Conservation (phyloP, 2,329 filamentous ascomycete genomes). For the Sphaerulina vaccinii region DNA sequence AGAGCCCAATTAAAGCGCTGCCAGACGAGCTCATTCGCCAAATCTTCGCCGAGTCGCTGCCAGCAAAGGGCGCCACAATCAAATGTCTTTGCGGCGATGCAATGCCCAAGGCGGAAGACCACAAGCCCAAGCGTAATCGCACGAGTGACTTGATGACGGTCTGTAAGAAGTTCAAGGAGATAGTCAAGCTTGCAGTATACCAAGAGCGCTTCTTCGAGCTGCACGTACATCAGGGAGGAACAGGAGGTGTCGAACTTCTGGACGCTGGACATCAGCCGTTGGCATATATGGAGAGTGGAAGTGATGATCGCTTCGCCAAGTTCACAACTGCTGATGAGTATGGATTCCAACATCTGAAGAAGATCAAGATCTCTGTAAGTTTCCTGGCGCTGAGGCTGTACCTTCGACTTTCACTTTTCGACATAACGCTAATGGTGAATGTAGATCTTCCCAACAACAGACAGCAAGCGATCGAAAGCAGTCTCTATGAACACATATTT, state of each 20-base stretch:
- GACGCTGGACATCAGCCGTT: constrained; percentile 34
- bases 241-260: constrained; percentile 35
- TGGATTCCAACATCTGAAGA: constrained; percentile 33
- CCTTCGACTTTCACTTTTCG: background rate
- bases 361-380: constrained; percentile 25
- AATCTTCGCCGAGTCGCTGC: constrained; percentile 24
- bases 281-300: constrained; percentile 27
- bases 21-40: constrained; percentile 26
- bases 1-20: constrained; percentile 16
- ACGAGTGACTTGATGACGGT: constrained; percentile 30
- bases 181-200: constrained; percentile 29
- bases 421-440: background rate
- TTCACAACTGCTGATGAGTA: constrained; percentile 29
- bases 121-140: constrained; percentile 19
- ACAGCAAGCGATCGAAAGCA: constrained; percentile 19
- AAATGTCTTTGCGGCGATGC: constrained; percentile 14
- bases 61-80: constrained; percentile 17
- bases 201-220: constrained; percentile 33
- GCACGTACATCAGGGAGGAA: constrained; percentile 33
- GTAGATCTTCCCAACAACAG: constrained; percentile 26
- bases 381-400: background rate
- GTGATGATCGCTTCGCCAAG: constrained; percentile 31
- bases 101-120: constrained; percentile 4
- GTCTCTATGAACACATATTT: constrained; percentile 33
- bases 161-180: constrained; percentile 25